Evolutionary conservation across 2,329 filamentous ascomycete species (phyloP), one percentile per base, ranked within the genome.

Genomic region (Cytospora chrysosperma): DNA sequence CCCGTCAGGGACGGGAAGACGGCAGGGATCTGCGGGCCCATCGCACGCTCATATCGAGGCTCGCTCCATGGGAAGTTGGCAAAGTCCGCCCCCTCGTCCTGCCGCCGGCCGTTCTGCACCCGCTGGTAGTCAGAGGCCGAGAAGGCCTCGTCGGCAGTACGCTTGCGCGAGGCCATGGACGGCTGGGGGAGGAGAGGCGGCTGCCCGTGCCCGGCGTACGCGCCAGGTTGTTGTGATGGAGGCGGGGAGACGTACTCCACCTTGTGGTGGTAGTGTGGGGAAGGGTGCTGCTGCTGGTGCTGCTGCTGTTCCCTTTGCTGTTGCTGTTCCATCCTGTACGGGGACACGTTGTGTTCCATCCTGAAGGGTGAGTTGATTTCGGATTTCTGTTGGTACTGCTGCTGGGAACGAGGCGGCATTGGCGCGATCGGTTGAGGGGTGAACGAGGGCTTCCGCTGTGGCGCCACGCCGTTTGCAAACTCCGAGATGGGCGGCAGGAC

Each of bases 341-440:
- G 59, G 24, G 59, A 28, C 51, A 61, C 34, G 28, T 49, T 34
- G 28, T 55, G 59, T 28, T 61, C 59, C 51, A 55, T 37, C 59
- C 13, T 55, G 17, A 53, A 61, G 8, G 63, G 60, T 12, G 63
- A 62, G 6, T 60, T 27, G 13, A 57, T 5, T 3, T 65, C 64
- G 19, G 28, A 30, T 26, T 57, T 57, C 19, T 56, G 43, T 6
- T 30, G 32, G 6, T 55, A 56, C 30, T 49, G 61, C 21, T 60
- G 64, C 13, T 62, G 64, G 21, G 59, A 15, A n/a, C 62, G 64
- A 27, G 61, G 61, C 40, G 64, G 61, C 61, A 65, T 49, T 15
- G 61, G 50, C 4, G 51, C 49, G 28, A 40, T 54, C 19, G 57
- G 32, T 53, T 54, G 57, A 3, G 64, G 37, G 5, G 56, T 54